These are phyloP conservation scores for Anisodus tanguticus DNA, from an alignment of 257 asterid genomes.

Conservation along the genomic window DNA sequence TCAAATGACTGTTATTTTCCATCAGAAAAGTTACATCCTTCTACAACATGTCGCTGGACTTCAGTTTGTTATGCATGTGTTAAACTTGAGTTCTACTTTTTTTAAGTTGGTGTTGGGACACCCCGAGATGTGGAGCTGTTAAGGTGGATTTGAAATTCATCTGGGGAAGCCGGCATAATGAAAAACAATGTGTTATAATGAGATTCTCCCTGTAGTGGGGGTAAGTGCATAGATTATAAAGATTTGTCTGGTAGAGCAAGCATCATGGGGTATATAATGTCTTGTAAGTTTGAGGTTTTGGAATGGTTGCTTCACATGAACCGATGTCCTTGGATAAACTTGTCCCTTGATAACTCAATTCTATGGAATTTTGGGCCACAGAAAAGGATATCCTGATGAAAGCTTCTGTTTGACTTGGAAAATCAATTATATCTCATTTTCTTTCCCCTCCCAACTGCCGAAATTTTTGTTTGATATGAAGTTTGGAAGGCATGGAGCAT, in stretches of 20 bases:
- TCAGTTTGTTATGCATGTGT: conserved; percentile 27
- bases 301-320: conserved; percentile 10
- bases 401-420: conserved; percentile 28
- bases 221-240: neutral
- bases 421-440: neutral
- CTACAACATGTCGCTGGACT: neutral
- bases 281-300: conserved; percentile 14
- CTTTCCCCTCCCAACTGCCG: neutral
- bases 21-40: neutral
- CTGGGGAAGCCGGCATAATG: neutral
- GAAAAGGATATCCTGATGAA: conserved; percentile 39
- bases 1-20: neutral
- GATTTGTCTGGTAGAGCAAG: neutral
- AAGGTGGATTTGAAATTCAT: conserved; percentile 10
- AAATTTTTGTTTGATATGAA: neutral
- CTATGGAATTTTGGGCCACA: conserved; percentile 30
- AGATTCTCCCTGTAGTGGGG: neutral
- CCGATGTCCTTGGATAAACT: neutral
- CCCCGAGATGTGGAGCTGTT: neutral
- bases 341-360: conserved; percentile 20
- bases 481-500: conserved; percentile 1
- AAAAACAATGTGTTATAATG: neutral
- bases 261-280: neutral
- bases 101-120: conserved; percentile 11
- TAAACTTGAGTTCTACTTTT: neutral